Evolutionary conservation across 2,329 filamentous ascomycete genomes (phyloP).

Genomic region (Aureobasidium sp.): DNA sequence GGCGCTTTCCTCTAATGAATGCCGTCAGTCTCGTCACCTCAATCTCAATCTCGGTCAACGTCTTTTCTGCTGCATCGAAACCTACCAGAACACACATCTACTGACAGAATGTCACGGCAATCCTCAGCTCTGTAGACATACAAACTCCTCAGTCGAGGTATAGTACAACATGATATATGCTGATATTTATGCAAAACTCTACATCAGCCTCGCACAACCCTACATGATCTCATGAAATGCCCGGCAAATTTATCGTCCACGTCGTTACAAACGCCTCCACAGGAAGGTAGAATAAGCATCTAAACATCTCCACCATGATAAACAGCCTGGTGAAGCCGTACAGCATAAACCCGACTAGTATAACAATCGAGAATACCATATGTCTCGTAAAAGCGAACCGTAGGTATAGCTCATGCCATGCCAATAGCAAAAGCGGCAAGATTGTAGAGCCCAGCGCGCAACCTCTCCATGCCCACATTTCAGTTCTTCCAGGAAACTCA

Average conservation of each 20-base stretch:
- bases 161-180: neutral
- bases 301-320: constrained; percentile 9
- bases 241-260: constrained; percentile 3
- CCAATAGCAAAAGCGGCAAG: neutral
- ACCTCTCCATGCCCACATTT: constrained; percentile 3
- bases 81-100: neutral
- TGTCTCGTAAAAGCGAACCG: neutral
- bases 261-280: constrained; percentile 1
- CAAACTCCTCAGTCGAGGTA: neutral
- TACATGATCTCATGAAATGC: neutral
- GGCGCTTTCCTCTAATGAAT: neutral
- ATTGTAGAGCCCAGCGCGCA: neutral
- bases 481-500: neutral
- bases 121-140: neutral
- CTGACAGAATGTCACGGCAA: neutral
- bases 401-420: neutral
- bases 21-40: neutral
- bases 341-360: neutral
- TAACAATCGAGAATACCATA: neutral
- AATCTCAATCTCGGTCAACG: constrained; percentile 1
- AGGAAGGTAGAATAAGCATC: neutral
- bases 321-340: constrained; percentile 4
- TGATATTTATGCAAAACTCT: neutral
- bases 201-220: neutral
- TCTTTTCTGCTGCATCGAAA: neutral